Conservation (phyloP, 257 asterid species). For the Leonotis leonurus region DNA sequence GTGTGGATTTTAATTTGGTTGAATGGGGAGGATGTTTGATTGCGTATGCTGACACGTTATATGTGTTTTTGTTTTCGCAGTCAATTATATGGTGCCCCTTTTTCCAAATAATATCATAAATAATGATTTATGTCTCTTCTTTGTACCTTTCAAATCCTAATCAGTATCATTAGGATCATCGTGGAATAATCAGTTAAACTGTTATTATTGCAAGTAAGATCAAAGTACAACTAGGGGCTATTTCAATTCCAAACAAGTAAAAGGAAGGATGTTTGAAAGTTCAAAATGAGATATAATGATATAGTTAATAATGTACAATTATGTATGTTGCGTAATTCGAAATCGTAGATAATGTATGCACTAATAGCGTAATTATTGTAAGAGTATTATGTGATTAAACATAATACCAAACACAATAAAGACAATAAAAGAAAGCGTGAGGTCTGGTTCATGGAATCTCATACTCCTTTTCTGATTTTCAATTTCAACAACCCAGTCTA, state of each 20-base stretch:
- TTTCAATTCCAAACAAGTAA: too few species aligned
- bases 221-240: too few species aligned
- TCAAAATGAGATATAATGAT: not conserved
- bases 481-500: not conserved
- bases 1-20: not conserved
- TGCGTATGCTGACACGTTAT: too few species aligned
- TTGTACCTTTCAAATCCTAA: not conserved
- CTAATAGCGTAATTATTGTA: not conserved
- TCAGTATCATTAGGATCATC: not conserved
- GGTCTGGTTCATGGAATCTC: conserved; percentile 1
- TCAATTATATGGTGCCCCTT: too few species aligned
- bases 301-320: not conserved
- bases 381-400: not conserved
- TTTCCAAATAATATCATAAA: too few species aligned
- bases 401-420: not conserved
- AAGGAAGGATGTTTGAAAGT: too few species aligned
- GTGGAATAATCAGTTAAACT: not conserved
- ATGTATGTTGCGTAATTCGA: not conserved
- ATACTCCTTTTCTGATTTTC: not conserved
- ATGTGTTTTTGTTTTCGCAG: too few species aligned
- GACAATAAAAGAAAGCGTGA: not conserved
- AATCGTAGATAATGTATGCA: not conserved
- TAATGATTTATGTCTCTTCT: not conserved
- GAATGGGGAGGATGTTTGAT: not conserved
- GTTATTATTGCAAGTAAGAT: too few species aligned